Conservation (phyloP, 495 filamentous ascomycete genomes). For the Aspergillus carlsbadensis region DNA sequence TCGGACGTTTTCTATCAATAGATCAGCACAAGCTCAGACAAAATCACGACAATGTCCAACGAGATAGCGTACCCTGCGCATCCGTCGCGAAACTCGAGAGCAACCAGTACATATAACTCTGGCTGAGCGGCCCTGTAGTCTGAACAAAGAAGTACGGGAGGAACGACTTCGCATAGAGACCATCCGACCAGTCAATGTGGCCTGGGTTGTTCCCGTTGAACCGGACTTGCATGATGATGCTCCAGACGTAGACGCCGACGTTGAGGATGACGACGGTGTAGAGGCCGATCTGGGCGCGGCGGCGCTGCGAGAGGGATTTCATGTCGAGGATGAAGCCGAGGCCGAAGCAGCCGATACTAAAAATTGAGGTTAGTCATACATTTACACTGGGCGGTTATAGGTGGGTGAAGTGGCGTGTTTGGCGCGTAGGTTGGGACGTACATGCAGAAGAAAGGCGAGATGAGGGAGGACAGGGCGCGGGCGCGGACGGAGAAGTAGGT, state of each 20-base stretch:
- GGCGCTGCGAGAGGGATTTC: constrained; percentile 29
- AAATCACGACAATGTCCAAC: neutral
- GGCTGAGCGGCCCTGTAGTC: constrained; percentile 29
- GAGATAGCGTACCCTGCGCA: constrained; percentile 23
- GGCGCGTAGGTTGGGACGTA: constrained; percentile 17
- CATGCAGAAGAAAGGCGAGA: constrained; percentile 36
- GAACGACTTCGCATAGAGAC: constrained; percentile 25
- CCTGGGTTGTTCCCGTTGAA: constrained; percentile 28
- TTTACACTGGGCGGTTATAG: neutral
- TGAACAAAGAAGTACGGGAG: constrained; percentile 35
- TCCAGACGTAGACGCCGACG: constrained; percentile 31
- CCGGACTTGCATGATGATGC: constrained; percentile 29
- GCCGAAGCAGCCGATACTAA: constrained; percentile 31
- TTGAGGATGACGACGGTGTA: constrained; percentile 30
- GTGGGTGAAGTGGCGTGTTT: neutral
- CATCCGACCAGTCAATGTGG: constrained; percentile 27
- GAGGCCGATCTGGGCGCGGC: constrained; percentile 30
- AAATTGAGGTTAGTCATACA: neutral
- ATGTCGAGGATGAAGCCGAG: constrained; percentile 33
- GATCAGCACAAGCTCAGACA: neutral
- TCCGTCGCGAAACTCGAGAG: constrained; percentile 31
- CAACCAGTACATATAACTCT: constrained; percentile 36
- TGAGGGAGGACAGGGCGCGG: constrained; percentile 29
- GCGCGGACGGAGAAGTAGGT: constrained; percentile 32
- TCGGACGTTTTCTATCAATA: constrained; percentile 26